Base-by-base conservation (phyloP, 768 basidiomycete species). In the Psilocybe subaeruginosa region DNA sequence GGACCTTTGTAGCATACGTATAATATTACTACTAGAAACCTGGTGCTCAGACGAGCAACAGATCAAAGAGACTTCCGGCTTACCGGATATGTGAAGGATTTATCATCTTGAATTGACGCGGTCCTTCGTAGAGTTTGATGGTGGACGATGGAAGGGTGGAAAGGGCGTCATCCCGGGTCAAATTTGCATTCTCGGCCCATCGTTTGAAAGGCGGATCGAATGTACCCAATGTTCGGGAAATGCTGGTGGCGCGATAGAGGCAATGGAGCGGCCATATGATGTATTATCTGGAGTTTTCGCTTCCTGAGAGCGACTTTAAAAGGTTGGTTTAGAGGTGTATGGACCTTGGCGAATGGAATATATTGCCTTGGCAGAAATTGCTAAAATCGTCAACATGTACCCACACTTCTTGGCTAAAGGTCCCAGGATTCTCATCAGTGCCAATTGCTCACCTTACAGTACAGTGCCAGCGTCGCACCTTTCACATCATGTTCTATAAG, bases 401-500 rank as follows among this genome's bases (percentile, higher is more conserved):
- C 56, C 64, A 65, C 61, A 45, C 39, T 41, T 31, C 54, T 47
- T 57, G 56, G 50, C 58, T 43, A 31, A 59, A 63, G 49, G 37
- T 16, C 31, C 54, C 53, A 49, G 45, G 33, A 14, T 58, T 65
- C 61, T 56, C 61, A 65, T 58, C 53, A 33, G 31, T 58, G 53
- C 61, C 61, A 62, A 30, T 58, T 11, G 49, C 51, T 47, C 30
- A 46, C 23, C 46, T 47, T 57, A 19, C 33, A 48, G 31, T 56
- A 31, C 45, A 16, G 19, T 61, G 54, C 54, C 60, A 49, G 39
- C 56, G 35, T 55, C 54, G 48, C 60, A 39, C 16, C 29, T 48
- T 54, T 60, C 55, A 47, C 59, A 63, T 66, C 56, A 66, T 56
- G 59, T 31, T 61, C 58, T 68, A 68, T 66, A 68, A 62, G 64